Conservation (phyloP, 768 basidiomycete genomes). For the Mycena vitilis region DNA sequence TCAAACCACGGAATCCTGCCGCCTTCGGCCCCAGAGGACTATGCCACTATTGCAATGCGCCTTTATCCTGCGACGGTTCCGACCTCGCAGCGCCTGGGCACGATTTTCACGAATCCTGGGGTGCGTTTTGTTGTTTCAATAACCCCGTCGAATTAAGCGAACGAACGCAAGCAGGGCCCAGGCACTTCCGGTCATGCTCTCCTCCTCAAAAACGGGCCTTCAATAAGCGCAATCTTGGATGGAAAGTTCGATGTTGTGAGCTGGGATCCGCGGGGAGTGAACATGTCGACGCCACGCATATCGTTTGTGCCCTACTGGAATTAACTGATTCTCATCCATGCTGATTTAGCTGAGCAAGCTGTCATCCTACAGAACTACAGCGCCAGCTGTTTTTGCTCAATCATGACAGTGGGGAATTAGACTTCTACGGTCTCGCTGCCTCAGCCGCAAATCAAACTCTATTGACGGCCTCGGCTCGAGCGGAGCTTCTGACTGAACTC, state of each 20-base stretch:
- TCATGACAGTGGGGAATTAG: constrained; percentile 12
- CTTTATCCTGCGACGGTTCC: constrained; percentile 30
- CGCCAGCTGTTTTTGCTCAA: constrained; percentile 18
- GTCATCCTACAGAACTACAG: constrained; percentile 18
- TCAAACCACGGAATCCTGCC: background rate
- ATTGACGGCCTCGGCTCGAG: constrained; percentile 5
- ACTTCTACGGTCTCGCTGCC: background rate
- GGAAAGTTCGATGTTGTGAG: constrained; percentile 29
- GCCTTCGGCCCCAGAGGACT: background rate
- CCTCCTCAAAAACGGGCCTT: constrained; percentile 18
- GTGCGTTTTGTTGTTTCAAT: background rate
- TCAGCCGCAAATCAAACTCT: constrained; percentile 9
- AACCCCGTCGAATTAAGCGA: background rate
- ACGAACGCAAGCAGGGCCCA: constrained; percentile 15
- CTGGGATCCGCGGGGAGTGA: constrained; percentile 32
- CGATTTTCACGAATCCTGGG: constrained; percentile 31
- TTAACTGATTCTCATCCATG: background rate
- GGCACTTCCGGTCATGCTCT: constrained; percentile 25
- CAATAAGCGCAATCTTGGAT: constrained; percentile 16
- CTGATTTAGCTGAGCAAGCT: background rate
- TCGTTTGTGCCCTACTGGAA: constrained; percentile 5
- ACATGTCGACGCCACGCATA: constrained; percentile 28
- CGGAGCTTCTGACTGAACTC: constrained; percentile 18
- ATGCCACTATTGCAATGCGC: constrained; percentile 23
- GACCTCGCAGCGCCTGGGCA: constrained; percentile 17